Evolutionary conservation across 1,284 basidiomycete species (phyloP), one percentile per base, ranked within the genome.

Genomic region (Peniophora sp.): DNA sequence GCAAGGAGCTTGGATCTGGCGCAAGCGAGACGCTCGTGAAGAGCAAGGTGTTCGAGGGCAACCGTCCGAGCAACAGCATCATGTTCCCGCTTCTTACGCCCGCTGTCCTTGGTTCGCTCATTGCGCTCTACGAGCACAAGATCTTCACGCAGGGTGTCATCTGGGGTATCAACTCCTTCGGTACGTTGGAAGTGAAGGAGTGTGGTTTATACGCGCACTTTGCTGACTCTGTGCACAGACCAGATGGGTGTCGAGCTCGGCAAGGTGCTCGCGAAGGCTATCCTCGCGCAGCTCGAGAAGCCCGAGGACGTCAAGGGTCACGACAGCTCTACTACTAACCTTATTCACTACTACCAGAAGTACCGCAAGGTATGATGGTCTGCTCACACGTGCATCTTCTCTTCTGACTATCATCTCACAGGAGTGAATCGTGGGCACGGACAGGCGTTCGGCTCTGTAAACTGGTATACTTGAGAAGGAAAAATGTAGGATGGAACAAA

Each of bases 151-250:
- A 99, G 69, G 96, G 96, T 63, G 89, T 91, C 48, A 79, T 98
- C 56, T 98, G 95, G 95, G 91, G 92, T 45, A 97, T 99, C 77
- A 99, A 99, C 78, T 96, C 92, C 10, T 99, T 90, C 67, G 92
- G 89, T 90, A 50, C 36, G 79, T 63, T 12, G 5, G 35, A 12
- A 22, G n/a, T n/a, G n/a, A n/a, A n/a, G n/a, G n/a, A n/a, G n/a
- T 27, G 17, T 16, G 2, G 45, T 16, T 22, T 17, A 23, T 32
- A 23, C 20, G 43, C 19, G 24, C n/a, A 25, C 22, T 23, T 24
- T 48, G 35, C 43, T 58, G 23, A 56, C 43, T 24, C 24, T n/a
- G 17, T 53, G 17, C 16, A 22, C 54, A 86, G 87, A 90, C 63
- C 89, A 92, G 81, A 91, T 92, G 89, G 94, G 94, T 66, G 92